Conservation (phyloP, 108 stramenopile species). For the Cyclotella kingstonii region DNA sequence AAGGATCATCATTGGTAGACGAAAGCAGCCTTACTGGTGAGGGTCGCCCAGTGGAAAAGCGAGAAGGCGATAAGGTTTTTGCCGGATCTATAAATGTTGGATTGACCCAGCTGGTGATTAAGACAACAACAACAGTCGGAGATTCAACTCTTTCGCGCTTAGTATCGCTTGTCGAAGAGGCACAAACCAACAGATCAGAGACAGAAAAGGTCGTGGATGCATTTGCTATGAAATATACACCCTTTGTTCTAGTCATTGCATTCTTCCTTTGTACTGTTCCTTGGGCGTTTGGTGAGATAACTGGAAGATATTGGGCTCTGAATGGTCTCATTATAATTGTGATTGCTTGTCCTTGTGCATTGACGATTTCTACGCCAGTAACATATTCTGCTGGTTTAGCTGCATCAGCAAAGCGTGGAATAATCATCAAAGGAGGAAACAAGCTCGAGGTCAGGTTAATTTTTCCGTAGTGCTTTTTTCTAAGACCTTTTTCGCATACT, state of each 20-base stretch:
- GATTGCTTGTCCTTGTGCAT: slow-evolving; percentile 93
- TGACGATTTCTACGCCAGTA: slow-evolving; percentile 90
- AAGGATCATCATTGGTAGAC: slow-evolving; percentile 83
- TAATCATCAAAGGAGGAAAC: slow-evolving; percentile 84
- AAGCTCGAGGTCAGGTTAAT: slow-evolving; percentile 56
- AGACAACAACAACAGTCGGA: slow-evolving; percentile 68
- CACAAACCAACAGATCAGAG: slow-evolving; percentile 78
- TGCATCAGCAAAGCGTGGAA: slow-evolving; percentile 80
- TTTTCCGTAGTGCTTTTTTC: slow-evolving; percentile 2
- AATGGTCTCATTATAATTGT: slow-evolving; percentile 88
- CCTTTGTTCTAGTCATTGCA: slow-evolving; percentile 68
- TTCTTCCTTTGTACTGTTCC: slow-evolving; percentile 77
- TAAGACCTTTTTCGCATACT: neutral
- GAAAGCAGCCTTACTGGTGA: slow-evolving; percentile 95
- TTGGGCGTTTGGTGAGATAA: slow-evolving; percentile 66
- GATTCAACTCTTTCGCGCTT: slow-evolving; percentile 80
- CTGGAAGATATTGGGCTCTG: slow-evolving; percentile 66
- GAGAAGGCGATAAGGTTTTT: slow-evolving; percentile 56
- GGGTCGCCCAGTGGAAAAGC: slow-evolving; percentile 70
- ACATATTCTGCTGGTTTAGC: slow-evolving; percentile 88
- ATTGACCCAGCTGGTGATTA: slow-evolving; percentile 61
- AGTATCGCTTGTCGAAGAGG: slow-evolving; percentile 77
- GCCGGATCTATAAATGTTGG: slow-evolving; percentile 88
- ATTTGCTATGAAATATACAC: slow-evolving; percentile 88
- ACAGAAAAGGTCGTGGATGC: slow-evolving; percentile 88